Percentiles rank a stretch among this genome's conserved stretches.
phyloP scores from a whole-genome alignment of 441 rosid genomes.

The Syzygium syzygioides region DNA sequence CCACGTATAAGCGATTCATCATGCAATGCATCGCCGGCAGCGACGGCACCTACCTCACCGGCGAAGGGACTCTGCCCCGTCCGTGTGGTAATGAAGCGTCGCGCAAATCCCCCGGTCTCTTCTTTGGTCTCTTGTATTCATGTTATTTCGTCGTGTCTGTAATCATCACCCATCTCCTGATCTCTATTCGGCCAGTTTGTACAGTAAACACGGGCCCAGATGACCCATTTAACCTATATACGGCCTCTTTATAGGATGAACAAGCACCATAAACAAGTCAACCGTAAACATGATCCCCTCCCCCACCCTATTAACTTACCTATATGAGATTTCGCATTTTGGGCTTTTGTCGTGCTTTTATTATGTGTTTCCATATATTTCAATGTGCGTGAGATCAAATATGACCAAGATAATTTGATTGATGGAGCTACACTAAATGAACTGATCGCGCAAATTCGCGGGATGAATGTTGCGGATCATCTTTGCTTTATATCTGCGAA shows the following conservation, averaged over 20 bases:
- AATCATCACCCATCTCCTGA: background rate
- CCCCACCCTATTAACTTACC: background rate
- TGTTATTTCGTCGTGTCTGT: background rate
- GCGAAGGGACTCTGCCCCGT: conserved; percentile 84
- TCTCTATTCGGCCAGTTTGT: background rate
- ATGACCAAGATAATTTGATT: background rate
- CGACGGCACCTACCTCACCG: conserved; percentile 75
- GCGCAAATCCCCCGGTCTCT: background rate
- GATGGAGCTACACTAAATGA: background rate
- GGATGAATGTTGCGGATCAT: background rate
- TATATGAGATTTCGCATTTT: background rate
- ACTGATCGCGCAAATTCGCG: background rate
- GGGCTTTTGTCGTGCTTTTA: background rate
- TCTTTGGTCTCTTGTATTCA: background rate
- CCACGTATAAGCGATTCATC: conserved; percentile 58
- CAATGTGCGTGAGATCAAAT: background rate
- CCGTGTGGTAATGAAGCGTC: conserved; percentile 45
- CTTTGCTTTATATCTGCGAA: background rate
- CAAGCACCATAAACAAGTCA: background rate
- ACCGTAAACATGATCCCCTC: background rate
- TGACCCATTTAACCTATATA: background rate
- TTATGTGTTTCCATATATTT: background rate
- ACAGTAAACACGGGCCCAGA: background rate
- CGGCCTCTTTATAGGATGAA: background rate
- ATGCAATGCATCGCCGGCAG: conserved; percentile 64